Base-by-base conservation (phyloP, 352 stramenopile genomes). In the Phytophthora palmivora region DNA sequence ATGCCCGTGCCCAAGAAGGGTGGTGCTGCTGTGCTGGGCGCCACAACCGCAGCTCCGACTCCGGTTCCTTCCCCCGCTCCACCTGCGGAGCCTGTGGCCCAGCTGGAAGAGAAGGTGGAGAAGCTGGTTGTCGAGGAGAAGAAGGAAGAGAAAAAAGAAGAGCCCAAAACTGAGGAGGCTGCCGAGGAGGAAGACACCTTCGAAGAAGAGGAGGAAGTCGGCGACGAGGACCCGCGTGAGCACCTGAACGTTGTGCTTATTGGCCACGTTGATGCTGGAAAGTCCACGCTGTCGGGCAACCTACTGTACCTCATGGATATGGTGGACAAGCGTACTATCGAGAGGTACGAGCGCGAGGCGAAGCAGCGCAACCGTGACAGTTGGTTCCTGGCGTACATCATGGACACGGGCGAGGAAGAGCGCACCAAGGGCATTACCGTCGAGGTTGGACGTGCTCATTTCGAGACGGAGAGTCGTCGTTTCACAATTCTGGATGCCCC, bases 241-340 rank as follows among this genome's bases (percentile, higher is more conserved):
- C 97, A 99, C 72, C 78, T 99, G 63, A 99, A 99, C 79, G 77
- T 99, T 11, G 97, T 99, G 42, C 98, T 99, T 59, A 99, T 99
- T 67, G 98, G 98, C 19, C 97, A 99, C 79, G 96, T 99, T 46
- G 97, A 99, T 78, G 98, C 98, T 22, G 97, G 97, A 69, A 99
- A 99, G 84, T 98, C 91, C 36, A 99, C 98, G 28, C 84, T 99
- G 14, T 98, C 88, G 32, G 97, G 97, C 53, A 99, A 98, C 78
- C 98, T 99, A 48, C 79, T 99, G 53, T 99, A 99, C 75, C 75
- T 99, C 8, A 99, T 98, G 58, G 97, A 98, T 58, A 97, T 97
- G 82, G 97, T 99, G 30, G 98, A 99, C 79, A 99, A 99, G 83
- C 91, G 97, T 47, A 99, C 96, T 11, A 99, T 99, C 72, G 97